These are phyloP conservation scores for Cerioporus squamosus DNA, from an alignment of 1,284 basidiomycete genomes.

Conservation along the genomic window DNA sequence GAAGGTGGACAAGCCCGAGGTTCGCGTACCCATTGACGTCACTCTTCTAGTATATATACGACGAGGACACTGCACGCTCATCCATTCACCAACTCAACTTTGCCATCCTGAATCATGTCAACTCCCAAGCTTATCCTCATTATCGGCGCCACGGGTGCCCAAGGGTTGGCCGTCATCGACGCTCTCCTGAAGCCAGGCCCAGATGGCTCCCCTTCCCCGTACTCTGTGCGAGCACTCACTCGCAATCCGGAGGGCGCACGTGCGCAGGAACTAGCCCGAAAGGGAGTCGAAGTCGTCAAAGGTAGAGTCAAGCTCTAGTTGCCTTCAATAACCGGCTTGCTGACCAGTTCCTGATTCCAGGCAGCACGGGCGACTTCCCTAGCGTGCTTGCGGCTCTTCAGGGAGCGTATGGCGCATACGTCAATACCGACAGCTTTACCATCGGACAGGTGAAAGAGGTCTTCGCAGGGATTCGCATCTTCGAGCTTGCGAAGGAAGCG, in stretches of 20 bases:
- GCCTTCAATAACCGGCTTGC: no score
- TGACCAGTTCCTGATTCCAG: constrained; percentile 4
- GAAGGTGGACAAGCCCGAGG: no score
- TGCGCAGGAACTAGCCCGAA: constrained; percentile 40
- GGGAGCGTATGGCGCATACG: constrained; percentile 48
- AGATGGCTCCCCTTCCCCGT: constrained; percentile 48
- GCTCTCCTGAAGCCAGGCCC: constrained; percentile 41
- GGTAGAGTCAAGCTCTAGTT: constrained; percentile 30
- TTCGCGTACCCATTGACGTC: no score
- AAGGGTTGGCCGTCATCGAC: constrained; percentile 50
- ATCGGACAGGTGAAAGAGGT: constrained; percentile 49
- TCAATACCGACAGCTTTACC: constrained; percentile 52
- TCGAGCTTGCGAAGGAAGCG: constrained; percentile 48
- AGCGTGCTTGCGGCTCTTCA: constrained; percentile 40
- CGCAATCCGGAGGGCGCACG: constrained; percentile 42
- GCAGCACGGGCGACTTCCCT: constrained; percentile 35
- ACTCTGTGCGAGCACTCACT: constrained; percentile 49
- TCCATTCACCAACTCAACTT: no score
- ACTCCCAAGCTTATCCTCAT: constrained; percentile 48
- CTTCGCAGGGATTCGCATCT: constrained; percentile 48
- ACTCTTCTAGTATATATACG: no score
- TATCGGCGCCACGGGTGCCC: constrained; percentile 54
- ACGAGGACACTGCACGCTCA: no score
- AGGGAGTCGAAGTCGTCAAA: constrained; percentile 47
- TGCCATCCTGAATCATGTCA: no score